Percentiles rank a stretch among this genome's conserved stretches.
These are phyloP conservation scores for Acer campestre DNA, from an alignment of 345 rosid genomes.

Conservation along the genomic window DNA sequence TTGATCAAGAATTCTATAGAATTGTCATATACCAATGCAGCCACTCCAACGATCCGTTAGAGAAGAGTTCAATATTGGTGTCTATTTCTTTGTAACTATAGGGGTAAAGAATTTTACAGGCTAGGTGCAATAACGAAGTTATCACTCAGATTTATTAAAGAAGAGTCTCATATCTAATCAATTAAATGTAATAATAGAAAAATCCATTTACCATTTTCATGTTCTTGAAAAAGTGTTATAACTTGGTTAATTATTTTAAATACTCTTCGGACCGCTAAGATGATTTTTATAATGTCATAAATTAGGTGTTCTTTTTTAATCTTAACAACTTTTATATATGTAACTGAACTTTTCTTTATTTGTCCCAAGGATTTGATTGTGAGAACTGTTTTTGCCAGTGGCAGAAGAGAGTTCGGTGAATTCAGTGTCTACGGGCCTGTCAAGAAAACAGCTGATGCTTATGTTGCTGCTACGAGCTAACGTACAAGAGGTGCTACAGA, in stretches of 20 bases:
- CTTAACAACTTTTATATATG: background rate
- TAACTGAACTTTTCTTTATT: constrained; percentile 33
- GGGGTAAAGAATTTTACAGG: background rate
- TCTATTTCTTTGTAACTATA: background rate
- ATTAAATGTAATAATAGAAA: background rate
- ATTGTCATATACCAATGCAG: background rate
- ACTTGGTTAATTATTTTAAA: background rate
- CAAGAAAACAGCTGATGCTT: constrained; percentile 33
- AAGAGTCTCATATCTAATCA: background rate
- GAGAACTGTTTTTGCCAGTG: constrained; percentile 63
- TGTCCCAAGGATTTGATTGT: constrained; percentile 54
- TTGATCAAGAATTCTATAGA: background rate
- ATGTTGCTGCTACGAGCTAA: background rate
- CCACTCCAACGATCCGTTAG: background rate
- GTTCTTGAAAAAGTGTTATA: background rate
- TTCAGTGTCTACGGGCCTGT: constrained; percentile 84
- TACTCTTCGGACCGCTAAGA: background rate
- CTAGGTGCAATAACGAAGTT: background rate
- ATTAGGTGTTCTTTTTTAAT: background rate
- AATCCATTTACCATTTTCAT: background rate
- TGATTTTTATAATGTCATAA: background rate
- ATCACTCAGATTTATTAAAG: background rate
- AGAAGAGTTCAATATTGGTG: background rate
- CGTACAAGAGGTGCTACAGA: background rate
- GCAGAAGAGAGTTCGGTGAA: constrained; percentile 89